These are phyloP conservation scores for Termitomyces titanicus DNA, from an alignment of 768 basidiomycete genomes.

Conservation along the genomic window DNA sequence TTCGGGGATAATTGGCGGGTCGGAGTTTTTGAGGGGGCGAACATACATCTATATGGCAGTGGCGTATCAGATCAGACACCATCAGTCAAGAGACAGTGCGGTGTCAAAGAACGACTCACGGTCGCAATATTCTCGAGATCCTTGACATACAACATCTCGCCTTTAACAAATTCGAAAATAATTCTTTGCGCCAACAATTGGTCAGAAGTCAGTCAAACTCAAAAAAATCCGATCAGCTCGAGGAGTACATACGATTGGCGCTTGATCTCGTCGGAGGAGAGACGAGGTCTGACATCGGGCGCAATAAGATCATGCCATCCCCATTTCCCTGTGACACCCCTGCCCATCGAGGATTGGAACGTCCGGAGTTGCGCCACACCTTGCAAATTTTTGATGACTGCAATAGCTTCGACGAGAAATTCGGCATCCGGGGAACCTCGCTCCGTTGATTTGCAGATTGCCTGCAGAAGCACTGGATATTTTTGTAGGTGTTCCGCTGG, in stretches of 20 bases:
- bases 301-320: constrained; percentile 88
- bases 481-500: constrained; percentile 85
- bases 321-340: constrained; percentile 74
- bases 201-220: not conserved
- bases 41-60: constrained; percentile 67
- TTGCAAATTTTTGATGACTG: constrained; percentile 79
- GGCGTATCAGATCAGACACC: not conserved
- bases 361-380: constrained; percentile 78
- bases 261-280: constrained; percentile 74
- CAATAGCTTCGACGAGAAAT: constrained; percentile 74
- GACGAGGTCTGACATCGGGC: constrained; percentile 50
- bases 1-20: constrained; percentile 76
- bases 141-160: constrained; percentile 95
- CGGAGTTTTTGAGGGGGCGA: constrained; percentile 64
- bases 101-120: constrained; percentile 40
- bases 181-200: constrained; percentile 41
- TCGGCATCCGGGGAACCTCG: constrained; percentile 81
- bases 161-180: constrained; percentile 94
- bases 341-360: constrained; percentile 87
- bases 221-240: not conserved
- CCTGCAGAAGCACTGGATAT: constrained; percentile 83
- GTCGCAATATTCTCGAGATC: constrained; percentile 86
- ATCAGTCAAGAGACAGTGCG: not conserved
- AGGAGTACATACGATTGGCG: constrained; percentile 72
- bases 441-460: constrained; percentile 80